phyloP scores from a whole-genome alignment of 1,284 basidiomycete genomes.

The Sparassis latifolia region DNA sequence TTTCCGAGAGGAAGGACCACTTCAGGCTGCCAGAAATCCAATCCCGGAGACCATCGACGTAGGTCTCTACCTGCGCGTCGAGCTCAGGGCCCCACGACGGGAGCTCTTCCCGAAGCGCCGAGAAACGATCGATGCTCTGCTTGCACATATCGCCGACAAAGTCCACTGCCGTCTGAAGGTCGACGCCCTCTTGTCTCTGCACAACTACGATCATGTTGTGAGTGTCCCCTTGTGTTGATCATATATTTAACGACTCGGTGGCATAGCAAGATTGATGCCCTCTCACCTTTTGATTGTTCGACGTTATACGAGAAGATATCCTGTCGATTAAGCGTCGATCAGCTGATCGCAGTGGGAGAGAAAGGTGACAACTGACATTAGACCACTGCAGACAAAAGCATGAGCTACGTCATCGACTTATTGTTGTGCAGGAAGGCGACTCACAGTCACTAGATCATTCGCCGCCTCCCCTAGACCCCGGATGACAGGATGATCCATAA shows the following conservation, averaged over 20 bases:
- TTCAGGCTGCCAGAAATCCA: conserved; percentile 36
- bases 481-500: conserved; percentile 32
- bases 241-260: background rate
- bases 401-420: conserved; percentile 5
- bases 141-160: conserved; percentile 34
- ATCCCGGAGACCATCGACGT: conserved; percentile 31
- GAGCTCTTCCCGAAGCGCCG: conserved; percentile 23
- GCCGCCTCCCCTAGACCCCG: conserved; percentile 28
- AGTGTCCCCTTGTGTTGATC: conserved; percentile 27
- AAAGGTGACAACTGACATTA: conserved; percentile 26
- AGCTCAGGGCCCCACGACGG: conserved; percentile 33
- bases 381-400: conserved; percentile 22
- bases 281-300: conserved; percentile 31
- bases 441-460: conserved; percentile 32
- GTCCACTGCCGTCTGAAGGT: conserved; percentile 34
- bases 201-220: conserved; percentile 38
- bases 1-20: conserved; percentile 36
- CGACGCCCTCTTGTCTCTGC: conserved; percentile 28
- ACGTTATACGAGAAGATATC: conserved; percentile 40
- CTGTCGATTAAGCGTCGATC: conserved; percentile 16
- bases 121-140: conserved; percentile 31
- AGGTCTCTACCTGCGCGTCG: conserved; percentile 28
- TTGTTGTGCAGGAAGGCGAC: background rate
- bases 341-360: conserved; percentile 1
- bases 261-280: background rate